Percentiles rank a stretch among this genome's conserved stretches.
Evolutionary conservation across 106 monocot genomes (phyloP).

Genomic region (Posidonia australis): DNA sequence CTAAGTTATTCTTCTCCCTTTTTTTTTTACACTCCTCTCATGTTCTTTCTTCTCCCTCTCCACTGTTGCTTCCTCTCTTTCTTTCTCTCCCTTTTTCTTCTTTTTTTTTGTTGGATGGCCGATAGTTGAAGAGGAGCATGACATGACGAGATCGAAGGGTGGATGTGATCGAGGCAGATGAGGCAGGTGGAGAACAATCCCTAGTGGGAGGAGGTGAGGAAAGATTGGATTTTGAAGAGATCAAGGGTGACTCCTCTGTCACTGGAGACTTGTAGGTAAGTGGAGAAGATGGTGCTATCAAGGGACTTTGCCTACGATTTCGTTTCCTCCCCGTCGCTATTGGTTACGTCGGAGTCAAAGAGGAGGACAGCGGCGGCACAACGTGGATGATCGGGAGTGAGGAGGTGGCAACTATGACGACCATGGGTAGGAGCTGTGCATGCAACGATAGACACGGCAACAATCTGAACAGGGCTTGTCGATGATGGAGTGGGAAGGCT

Average conservation of each 20-base stretch:
- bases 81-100: too few relatives aligned
- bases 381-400: too few relatives aligned
- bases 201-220: slow-evolving; percentile 46
- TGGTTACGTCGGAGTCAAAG: slow-evolving; percentile 35
- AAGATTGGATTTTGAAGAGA: slow-evolving; percentile 60
- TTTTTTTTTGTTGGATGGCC: too few relatives aligned
- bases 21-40: too few relatives aligned
- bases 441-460: too few relatives aligned
- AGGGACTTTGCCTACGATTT: slow-evolving; percentile 13
- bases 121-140: slow-evolving; percentile 72
- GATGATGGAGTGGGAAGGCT: too few relatives aligned
- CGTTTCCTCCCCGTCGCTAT: slow-evolving; percentile 27
- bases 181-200: slow-evolving; percentile 50
- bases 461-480: too few relatives aligned
- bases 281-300: slow-evolving; percentile 41
- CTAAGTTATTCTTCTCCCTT: too few relatives aligned
- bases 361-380: slow-evolving; percentile 17
- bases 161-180: slow-evolving; percentile 87
- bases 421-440: too few relatives aligned
- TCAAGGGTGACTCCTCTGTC: background rate
- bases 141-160: slow-evolving; percentile 70
- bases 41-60: too few relatives aligned
- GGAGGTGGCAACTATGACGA: too few relatives aligned
- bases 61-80: too few relatives aligned
- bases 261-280: slow-evolving; percentile 48